These are phyloP conservation scores for Inonotus obliquus DNA, from an alignment of 1,284 basidiomycete genomes.

Conservation along the genomic window DNA sequence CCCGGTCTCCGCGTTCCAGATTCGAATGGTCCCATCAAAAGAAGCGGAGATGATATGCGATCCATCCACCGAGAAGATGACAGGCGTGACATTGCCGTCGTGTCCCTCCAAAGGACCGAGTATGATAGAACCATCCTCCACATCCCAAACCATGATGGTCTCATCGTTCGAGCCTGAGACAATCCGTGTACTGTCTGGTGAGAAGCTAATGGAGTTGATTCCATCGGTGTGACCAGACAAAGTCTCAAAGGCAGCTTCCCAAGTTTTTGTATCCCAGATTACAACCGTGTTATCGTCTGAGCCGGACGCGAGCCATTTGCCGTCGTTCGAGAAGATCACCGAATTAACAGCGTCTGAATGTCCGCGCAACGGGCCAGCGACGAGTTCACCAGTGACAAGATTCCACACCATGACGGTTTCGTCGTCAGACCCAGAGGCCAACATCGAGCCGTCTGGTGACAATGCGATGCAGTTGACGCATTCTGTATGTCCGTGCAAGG, in stretches of 20 bases:
- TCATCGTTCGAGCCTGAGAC: no score
- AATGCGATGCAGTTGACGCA: background rate
- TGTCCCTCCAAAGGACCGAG: background rate
- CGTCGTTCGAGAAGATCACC: background rate
- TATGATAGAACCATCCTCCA: background rate
- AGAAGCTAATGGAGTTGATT: background rate
- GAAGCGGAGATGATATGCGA: background rate
- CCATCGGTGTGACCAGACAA: background rate
- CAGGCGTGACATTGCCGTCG: background rate
- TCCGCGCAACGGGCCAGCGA: background rate
- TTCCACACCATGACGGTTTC: slow-evolving; percentile 11
- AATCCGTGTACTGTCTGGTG: background rate
- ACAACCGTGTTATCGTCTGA: background rate
- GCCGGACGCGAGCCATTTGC: background rate
- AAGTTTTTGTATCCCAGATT: background rate
- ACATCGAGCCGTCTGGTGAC: slow-evolving; percentile 1
- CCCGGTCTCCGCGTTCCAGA: background rate
- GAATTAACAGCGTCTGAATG: background rate
- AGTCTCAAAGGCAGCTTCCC: background rate
- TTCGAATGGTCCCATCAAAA: background rate
- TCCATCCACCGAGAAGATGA: background rate
- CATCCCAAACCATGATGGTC: background rate
- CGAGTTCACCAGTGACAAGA: background rate
- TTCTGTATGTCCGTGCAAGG: slow-evolving; percentile 23
- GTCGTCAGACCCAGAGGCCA: slow-evolving; percentile 10